Percentiles rank a stretch among this genome's conserved stretches.
These are phyloP conservation scores for Angophora floribunda DNA, from an alignment of 345 rosid genomes.

Conservation along the genomic window DNA sequence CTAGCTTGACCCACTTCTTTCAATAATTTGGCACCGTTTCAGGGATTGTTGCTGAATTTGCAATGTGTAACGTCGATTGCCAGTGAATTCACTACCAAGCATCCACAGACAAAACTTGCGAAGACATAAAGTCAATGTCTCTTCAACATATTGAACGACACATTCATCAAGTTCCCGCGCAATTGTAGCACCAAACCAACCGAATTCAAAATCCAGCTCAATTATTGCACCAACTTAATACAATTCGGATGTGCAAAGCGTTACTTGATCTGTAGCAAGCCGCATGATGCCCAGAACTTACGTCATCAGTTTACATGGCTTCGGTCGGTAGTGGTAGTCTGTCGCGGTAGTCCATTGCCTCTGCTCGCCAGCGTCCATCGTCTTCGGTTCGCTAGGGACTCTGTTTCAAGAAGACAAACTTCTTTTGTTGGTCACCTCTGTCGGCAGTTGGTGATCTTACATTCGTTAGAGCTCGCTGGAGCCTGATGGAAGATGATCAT, in stretches of 20 bases:
- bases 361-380: fast-evolving
- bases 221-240: not conserved
- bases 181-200: no score
- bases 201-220: no score
- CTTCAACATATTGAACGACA: no score
- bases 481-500: not conserved
- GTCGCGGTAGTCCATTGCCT: not conserved
- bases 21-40: no score
- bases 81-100: no score
- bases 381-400: not conserved
- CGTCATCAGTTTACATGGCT: not conserved
- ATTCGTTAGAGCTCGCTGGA: not conserved
- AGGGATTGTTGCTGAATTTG: no score
- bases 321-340: not conserved
- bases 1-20: no score
- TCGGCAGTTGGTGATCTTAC: not conserved
- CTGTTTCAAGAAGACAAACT: not conserved
- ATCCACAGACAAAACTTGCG: no score
- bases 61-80: no score
- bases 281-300: not conserved
- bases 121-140: no score
- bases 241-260: not conserved
- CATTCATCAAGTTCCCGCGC: no score
- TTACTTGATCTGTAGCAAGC: not conserved
- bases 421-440: not conserved